Conservation (phyloP, 169 alveolate species). For the Babesia ovata region DNA sequence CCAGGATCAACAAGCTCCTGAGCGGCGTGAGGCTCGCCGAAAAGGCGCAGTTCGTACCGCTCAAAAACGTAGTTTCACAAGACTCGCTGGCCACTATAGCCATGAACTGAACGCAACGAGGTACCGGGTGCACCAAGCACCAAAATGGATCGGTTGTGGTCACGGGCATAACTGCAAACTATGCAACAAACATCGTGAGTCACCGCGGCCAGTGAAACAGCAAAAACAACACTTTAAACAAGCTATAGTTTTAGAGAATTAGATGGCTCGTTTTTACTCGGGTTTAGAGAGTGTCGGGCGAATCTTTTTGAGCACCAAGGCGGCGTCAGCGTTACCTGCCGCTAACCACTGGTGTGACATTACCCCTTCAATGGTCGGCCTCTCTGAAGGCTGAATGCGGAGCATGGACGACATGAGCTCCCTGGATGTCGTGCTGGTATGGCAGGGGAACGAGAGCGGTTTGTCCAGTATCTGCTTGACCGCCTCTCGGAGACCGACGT, state of each 20-base stretch:
- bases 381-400: conserved; percentile 61
- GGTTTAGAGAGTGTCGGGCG: conserved; percentile 26
- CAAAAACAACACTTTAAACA: neutral
- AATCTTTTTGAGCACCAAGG: conserved; percentile 13
- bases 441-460: conserved; percentile 61
- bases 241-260: too few relatives aligned
- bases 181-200: too few relatives aligned
- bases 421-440: conserved; percentile 29
- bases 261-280: neutral
- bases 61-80: conserved; percentile 25
- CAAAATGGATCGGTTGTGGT: too few relatives aligned
- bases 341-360: conserved; percentile 70
- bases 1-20: conserved; percentile 15
- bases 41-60: conserved; percentile 17
- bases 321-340: conserved; percentile 15
- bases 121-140: too few relatives aligned
- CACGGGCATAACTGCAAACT: too few relatives aligned
- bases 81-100: conserved; percentile 10
- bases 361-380: conserved; percentile 70
- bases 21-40: conserved; percentile 11
- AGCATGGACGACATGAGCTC: conserved; percentile 67
- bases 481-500: conserved; percentile 67
- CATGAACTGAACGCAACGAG: neutral
- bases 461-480: conserved; percentile 57
- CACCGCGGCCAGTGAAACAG: too few relatives aligned